These are phyloP conservation scores for Prunus armeniaca DNA, from an alignment of 306 rosid genomes.

Conservation along the genomic window DNA sequence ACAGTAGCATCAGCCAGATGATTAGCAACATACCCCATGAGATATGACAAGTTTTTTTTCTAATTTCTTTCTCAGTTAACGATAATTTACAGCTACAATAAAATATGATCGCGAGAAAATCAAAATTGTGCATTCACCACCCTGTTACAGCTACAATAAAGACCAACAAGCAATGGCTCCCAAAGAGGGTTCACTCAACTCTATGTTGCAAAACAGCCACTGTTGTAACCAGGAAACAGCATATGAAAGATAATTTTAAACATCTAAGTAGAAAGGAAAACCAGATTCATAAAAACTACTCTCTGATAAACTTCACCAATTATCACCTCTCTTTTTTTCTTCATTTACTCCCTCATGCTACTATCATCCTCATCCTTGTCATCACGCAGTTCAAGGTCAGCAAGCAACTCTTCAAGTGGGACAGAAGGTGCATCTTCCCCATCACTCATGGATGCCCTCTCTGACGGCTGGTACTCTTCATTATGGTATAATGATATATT, in stretches of 20 bases:
- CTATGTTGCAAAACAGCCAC: neutral
- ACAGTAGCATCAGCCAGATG: too few relatives aligned
- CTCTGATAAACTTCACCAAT: neutral
- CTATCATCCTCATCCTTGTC: slow-evolving; percentile 32
- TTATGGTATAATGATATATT: slow-evolving; percentile 50
- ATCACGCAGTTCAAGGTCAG: slow-evolving; percentile 58
- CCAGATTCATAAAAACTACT: neutral
- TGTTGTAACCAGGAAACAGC: neutral
- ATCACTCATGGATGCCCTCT: slow-evolving; percentile 50
- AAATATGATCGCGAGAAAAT: too few relatives aligned
- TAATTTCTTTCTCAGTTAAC: too few relatives aligned
- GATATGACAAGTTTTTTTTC: too few relatives aligned
- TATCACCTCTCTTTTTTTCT: neutral
- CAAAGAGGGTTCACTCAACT: too few relatives aligned
- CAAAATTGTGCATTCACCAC: too few relatives aligned
- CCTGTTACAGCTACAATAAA: too few relatives aligned
- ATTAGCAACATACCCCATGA: too few relatives aligned
- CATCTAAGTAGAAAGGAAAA: neutral
- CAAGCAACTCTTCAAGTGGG: slow-evolving; percentile 68
- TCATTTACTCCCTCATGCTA: slow-evolving; percentile 43
- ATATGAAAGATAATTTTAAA: neutral
- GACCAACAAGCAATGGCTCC: too few relatives aligned
- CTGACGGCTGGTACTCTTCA: slow-evolving; percentile 61
- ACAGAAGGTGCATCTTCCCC: slow-evolving; percentile 64
- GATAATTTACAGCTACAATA: too few relatives aligned